These are phyloP conservation scores for Mortierella sp. DNA, from an alignment of 371 early-diverging fungal genomes.

Conservation along the genomic window DNA sequence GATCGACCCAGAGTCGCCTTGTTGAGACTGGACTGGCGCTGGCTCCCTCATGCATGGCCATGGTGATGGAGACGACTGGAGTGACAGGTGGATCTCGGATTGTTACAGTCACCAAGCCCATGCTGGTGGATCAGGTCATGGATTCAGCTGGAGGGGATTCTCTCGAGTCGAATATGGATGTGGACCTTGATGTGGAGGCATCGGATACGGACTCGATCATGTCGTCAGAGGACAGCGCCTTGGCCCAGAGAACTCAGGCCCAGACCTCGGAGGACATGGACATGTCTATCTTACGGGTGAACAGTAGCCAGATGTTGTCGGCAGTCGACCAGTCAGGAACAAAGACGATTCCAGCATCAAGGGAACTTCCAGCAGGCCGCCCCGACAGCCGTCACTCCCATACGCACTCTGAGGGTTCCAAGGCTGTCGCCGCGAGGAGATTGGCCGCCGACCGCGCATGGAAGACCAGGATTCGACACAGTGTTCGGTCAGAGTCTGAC, in stretches of 20 bases:
- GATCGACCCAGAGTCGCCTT: neutral
- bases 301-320: constrained; percentile 51
- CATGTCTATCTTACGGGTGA: constrained; percentile 40
- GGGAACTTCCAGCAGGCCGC: neutral
- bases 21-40: constrained; percentile 31
- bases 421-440: neutral
- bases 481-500: constrained; percentile 46
- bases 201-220: constrained; percentile 46
- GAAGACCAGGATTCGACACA: constrained; percentile 48
- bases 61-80: constrained; percentile 45
- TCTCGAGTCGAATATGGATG: constrained; percentile 7
- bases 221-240: constrained; percentile 33
- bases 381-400: neutral
- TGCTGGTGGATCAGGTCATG: constrained; percentile 54
- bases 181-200: constrained; percentile 36
- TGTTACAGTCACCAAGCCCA: constrained; percentile 53
- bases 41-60: constrained; percentile 56
- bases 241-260: constrained; percentile 7
- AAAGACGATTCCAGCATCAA: constrained; percentile 9
- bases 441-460: constrained; percentile 37
- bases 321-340: constrained; percentile 31
- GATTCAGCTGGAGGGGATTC: constrained; percentile 34
- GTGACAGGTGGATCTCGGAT: constrained; percentile 29
- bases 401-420: neutral
- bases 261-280: constrained; percentile 25